These are phyloP conservation scores for Orbilia brochopaga DNA, from an alignment of 2,329 filamentous ascomycete genomes.

Conservation along the genomic window DNA sequence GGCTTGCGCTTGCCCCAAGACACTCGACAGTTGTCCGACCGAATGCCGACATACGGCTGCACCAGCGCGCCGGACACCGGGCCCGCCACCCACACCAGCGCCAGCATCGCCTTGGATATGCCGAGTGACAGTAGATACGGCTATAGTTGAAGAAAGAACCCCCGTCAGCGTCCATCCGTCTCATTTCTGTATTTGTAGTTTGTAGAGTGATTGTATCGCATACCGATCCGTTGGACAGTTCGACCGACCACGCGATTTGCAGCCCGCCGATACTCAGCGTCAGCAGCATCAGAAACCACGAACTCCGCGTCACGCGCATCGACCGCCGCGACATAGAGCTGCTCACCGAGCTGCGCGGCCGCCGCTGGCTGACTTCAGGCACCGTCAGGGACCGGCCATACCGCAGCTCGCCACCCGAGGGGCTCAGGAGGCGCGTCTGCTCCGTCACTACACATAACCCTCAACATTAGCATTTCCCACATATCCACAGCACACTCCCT, in stretches of 20 bases:
- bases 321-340: constrained; percentile 47
- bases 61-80: constrained; percentile 79
- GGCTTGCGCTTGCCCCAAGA: constrained; percentile 80
- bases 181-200: background rate
- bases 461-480: background rate
- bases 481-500: no score
- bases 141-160: constrained; percentile 4
- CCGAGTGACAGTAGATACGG: constrained; percentile 80
- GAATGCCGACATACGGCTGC: constrained; percentile 81
- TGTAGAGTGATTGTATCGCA: constrained; percentile 52
- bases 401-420: constrained; percentile 36
- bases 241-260: constrained; percentile 94
- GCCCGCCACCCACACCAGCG: constrained; percentile 82
- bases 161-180: constrained; percentile 12
- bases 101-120: constrained; percentile 80
- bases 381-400: constrained; percentile 48
- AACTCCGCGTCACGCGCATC: constrained; percentile 68
- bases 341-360: constrained; percentile 43
- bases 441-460: constrained; percentile 20
- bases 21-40: constrained; percentile 77
- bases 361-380: constrained; percentile 35
- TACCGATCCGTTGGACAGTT: constrained; percentile 86
- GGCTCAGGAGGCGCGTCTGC: constrained; percentile 41
- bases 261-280: constrained; percentile 85
- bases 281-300: constrained; percentile 83